Percentiles rank a stretch among this genome's conserved stretches.
Conservation (phyloP, 1,284 basidiomycete species). For the Fomitopsis pinicola region DNA sequence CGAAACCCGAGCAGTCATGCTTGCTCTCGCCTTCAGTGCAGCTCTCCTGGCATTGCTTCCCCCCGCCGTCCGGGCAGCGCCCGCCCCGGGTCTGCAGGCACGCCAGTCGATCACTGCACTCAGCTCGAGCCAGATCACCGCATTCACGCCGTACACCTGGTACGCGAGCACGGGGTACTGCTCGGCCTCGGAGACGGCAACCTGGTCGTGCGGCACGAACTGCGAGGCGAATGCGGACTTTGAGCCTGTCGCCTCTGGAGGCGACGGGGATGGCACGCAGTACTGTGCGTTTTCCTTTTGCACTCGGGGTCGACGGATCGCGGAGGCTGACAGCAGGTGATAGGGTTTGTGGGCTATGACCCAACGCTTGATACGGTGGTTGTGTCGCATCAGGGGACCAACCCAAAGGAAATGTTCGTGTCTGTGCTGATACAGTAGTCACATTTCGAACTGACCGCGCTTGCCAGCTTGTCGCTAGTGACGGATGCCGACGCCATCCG, state of each 20-base stretch:
- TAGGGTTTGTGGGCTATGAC: conserved; percentile 45
- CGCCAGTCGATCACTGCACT: conserved; percentile 26
- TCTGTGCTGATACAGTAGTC: not conserved
- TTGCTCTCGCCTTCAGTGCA: conserved; percentile 1
- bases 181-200: conserved; percentile 23
- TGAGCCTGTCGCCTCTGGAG: conserved; percentile 55
- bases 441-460: not conserved
- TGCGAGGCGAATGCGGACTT: conserved; percentile 49
- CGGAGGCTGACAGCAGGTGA: conserved; percentile 13
- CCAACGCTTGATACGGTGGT: conserved; percentile 39
- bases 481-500: conserved; percentile 30
- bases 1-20: not conserved
- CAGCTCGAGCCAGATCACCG: conserved; percentile 25
- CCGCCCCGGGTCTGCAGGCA: conserved; percentile 1
- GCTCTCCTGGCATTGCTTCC: conserved; percentile 2
- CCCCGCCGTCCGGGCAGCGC: not conserved
- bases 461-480: conserved; percentile 24
- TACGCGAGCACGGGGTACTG: conserved; percentile 36
- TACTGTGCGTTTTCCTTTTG: conserved; percentile 33
- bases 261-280: conserved; percentile 48
- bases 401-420: conserved; percentile 40
- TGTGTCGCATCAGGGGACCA: conserved; percentile 51
- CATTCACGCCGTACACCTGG: conserved; percentile 37
- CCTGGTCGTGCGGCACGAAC: conserved; percentile 34
- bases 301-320: conserved; percentile 13